phyloP scores from a whole-genome alignment of 2,329 filamentous ascomycete genomes.

The Colletotrichum truncatum region DNA sequence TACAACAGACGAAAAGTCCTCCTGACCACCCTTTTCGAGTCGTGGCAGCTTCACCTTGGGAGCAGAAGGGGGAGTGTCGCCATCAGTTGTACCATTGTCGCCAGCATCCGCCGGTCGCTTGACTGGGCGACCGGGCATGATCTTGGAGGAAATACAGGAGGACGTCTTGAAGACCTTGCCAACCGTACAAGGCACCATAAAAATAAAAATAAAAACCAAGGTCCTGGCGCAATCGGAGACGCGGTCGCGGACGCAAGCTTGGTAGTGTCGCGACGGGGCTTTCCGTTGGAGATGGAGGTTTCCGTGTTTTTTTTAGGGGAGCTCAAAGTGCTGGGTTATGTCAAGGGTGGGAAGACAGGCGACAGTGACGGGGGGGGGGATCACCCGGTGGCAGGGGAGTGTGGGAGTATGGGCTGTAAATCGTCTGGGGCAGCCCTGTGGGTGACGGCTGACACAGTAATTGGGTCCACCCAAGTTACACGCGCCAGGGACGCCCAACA shows the following conservation, averaged over 20 bases:
- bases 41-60: conserved; percentile 58
- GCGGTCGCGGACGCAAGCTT: not conserved
- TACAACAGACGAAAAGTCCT: conserved; percentile 65
- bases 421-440: not conserved
- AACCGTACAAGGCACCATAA: not conserved
- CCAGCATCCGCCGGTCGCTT: conserved; percentile 55
- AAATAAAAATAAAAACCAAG: not conserved
- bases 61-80: conserved; percentile 8
- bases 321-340: not conserved
- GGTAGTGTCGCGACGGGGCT: conserved; percentile 25
- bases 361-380: not conserved
- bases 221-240: not conserved
- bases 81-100: conserved; percentile 39
- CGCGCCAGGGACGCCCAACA: not conserved
- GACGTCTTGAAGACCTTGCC: not conserved
- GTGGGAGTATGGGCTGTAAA: not conserved
- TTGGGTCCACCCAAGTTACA: not conserved
- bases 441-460: not conserved
- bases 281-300: conserved; percentile 25
- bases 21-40: conserved; percentile 52
- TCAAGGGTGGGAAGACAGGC: not conserved
- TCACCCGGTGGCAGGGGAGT: not conserved
- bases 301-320: conserved; percentile 19
- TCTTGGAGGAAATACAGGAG: not conserved
- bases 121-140: conserved; percentile 46